Conservation (phyloP, 2,329 filamentous ascomycete genomes). For the Epichloe brachyelytri region DNA sequence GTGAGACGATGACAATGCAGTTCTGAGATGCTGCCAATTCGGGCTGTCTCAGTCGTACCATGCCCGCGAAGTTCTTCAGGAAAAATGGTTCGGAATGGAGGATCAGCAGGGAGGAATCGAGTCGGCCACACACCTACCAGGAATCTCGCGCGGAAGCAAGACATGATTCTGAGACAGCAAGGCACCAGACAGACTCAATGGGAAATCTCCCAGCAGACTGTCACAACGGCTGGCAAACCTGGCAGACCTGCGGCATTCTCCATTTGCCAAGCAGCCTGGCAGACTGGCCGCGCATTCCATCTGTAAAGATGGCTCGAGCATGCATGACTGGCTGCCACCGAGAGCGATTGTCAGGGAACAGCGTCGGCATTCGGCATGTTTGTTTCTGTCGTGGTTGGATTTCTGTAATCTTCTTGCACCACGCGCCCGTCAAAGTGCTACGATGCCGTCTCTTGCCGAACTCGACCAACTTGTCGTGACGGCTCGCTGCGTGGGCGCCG, state of each 20-base stretch:
- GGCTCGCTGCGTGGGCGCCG: slow-evolving; percentile 24
- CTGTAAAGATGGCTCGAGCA: no score
- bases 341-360: no score
- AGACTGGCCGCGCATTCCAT: no score
- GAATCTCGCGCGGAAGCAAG: not conserved
- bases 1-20: not conserved
- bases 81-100: not conserved
- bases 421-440: not conserved
- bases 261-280: no score
- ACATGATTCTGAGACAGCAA: not conserved
- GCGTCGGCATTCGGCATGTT: no score
- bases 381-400: no score
- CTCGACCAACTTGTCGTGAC: slow-evolving; percentile 21
- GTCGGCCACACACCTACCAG: not conserved
- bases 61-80: not conserved
- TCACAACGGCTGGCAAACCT: no score
- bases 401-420: not conserved
- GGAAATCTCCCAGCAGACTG: no score
- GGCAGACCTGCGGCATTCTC: no score
- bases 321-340: no score
- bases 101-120: not conserved
- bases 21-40: not conserved
- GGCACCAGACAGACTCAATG: no score
- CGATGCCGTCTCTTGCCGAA: not conserved
- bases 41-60: not conserved